Evolutionary conservation across 192 early-diverging fungal species (phyloP), one percentile per base, ranked within the genome.

Genomic region (Cetraspora pellucida): DNA sequence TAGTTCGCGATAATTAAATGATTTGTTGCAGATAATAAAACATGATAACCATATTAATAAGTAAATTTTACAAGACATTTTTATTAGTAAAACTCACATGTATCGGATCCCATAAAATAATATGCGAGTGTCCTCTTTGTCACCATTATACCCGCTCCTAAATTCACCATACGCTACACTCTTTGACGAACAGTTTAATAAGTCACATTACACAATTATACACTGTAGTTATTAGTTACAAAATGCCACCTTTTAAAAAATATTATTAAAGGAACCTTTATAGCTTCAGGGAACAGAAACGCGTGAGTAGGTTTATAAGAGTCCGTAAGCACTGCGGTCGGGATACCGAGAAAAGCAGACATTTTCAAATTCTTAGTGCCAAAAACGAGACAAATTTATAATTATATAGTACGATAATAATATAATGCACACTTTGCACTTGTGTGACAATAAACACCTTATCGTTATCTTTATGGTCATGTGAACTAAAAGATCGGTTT

Each of bases 51-150:
- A 67, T 2, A 77, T 43, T 16, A 3, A 23, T 14, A 55, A 57
- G n/a, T 0, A 30, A 49, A 31, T 27, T 65, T 6, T 21, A 28
- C 0, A 37, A 37, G 7, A 4, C 10, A 49, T 49, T 72, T 82
- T 37, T 37, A 61, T 61, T 31, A n/a, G 16, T 19, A 54, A 61
- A 7, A 61, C 11, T 25, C 13, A 85, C 84, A 96, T 86, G 86
- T 94, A 93, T n/a, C 92, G 89, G 10, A 95, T 90, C 13, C 95
- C 95, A 81, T 92, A 95, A 72, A 91, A 91, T 58, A 96, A 88
- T 37, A 95, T 89, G 52, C 95, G 91, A 43, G 82, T 78, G 80
- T 96, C 95, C 16, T 84, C 64, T 0, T 77, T 27, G 80, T 95
- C 91, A 44, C 89, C 86, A 65, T 93, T 82, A 78, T 83, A 93